Evolutionary conservation across 2,329 filamentous ascomycete genomes (phyloP).

Genomic region (Pestalotiopsis sp.): DNA sequence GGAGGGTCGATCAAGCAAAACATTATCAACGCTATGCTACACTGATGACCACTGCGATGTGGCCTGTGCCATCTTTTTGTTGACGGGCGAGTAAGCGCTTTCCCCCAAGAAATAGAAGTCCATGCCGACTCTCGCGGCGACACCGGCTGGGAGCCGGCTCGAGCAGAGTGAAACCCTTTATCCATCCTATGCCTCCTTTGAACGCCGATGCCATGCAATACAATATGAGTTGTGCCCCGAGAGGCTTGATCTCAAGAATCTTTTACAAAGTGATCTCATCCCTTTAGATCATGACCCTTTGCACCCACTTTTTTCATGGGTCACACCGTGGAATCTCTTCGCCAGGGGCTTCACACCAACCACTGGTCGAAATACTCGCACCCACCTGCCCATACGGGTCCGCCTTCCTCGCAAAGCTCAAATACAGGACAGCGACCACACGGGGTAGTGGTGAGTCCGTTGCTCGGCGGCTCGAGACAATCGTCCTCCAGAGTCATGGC

Average conservation of each 20-base stretch:
- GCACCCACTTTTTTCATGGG: background rate
- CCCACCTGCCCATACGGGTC: conserved; percentile 84
- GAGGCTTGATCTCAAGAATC: background rate
- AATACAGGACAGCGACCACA: conserved; percentile 94
- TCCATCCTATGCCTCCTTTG: background rate
- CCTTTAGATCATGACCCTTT: background rate
- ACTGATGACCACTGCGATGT: background rate
- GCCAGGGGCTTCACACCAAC: conserved; percentile 51
- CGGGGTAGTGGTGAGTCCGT: conserved; percentile 84
- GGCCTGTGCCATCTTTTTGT: background rate
- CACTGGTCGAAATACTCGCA: conserved; percentile 92
- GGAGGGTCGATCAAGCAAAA: background rate
- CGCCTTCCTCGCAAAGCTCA: conserved; percentile 86
- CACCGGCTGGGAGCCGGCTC: background rate
- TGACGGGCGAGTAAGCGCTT: background rate
- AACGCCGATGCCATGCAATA: conserved; percentile 24
- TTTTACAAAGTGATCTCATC: background rate
- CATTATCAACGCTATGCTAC: background rate
- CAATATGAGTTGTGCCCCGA: background rate
- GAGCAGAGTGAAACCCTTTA: background rate
- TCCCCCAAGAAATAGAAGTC: background rate
- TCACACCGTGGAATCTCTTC: background rate
- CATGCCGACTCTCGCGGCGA: background rate
- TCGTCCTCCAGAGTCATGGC: conserved; percentile 29
- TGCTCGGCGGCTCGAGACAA: conserved; percentile 50